phyloP scores from a whole-genome alignment of 495 filamentous ascomycete genomes.

The Entonaema liquescens region DNA sequence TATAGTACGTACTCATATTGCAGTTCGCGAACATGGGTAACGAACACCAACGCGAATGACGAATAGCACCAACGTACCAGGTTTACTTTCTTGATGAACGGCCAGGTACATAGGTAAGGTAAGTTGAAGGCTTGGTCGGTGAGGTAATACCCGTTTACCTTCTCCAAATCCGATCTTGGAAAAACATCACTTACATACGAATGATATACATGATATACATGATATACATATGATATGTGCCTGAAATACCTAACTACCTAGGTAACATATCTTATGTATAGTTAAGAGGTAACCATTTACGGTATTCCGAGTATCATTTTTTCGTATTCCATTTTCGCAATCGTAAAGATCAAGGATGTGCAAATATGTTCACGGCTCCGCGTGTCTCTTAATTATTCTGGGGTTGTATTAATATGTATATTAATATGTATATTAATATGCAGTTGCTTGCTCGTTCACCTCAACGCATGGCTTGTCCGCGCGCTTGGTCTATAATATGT shows the following conservation, averaged over 20 bases:
- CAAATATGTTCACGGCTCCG: neutral
- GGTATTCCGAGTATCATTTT: conserved; percentile 12
- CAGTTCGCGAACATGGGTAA: conserved; percentile 17
- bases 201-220: neutral
- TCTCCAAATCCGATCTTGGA: neutral
- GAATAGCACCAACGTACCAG: conserved; percentile 9
- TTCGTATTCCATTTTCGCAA: conserved; percentile 13
- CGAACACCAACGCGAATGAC: conserved; percentile 3
- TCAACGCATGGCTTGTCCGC: conserved; percentile 13
- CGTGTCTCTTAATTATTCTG: neutral
- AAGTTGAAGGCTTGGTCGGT: neutral
- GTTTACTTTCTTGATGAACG: neutral
- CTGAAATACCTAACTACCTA: too few species aligned
- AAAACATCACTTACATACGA: neutral
- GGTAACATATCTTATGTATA: too few species aligned
- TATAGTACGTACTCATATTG: conserved; percentile 15
- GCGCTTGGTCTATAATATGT: conserved; percentile 18
- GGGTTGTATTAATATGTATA: conserved; percentile 1
- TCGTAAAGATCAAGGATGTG: conserved; percentile 15
- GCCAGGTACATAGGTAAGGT: neutral
- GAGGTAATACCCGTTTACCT: neutral
- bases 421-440: neutral
- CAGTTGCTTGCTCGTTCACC: conserved; percentile 15
- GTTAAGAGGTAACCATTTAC: too few species aligned
- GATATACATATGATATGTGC: too few species aligned